phyloP scores from a whole-genome alignment of 306 rosid species.

The Dryas octopetala region DNA sequence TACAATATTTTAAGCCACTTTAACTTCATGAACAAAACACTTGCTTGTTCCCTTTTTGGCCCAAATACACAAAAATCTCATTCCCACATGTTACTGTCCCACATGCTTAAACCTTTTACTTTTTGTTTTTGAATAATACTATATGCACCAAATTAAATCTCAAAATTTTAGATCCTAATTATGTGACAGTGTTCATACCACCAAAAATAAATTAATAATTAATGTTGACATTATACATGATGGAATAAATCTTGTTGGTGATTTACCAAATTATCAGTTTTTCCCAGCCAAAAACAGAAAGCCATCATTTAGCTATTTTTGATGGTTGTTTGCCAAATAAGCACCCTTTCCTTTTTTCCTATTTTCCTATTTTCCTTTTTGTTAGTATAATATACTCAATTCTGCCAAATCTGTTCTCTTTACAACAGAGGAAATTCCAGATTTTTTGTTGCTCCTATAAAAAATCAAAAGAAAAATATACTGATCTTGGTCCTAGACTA shows the following conservation, averaged over 20 bases:
- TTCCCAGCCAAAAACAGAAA: not conserved
- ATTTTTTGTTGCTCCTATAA: not conserved
- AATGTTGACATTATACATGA: too few relatives aligned
- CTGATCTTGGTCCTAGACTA: not conserved
- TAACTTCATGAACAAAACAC: not conserved
- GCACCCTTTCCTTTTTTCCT: too few relatives aligned
- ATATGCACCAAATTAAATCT: too few relatives aligned
- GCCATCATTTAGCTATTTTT: not conserved
- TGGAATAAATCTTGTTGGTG: slow-evolving; percentile 7
- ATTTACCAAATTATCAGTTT: slow-evolving; percentile 10
- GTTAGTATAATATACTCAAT: not conserved
- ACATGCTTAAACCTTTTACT: not conserved
- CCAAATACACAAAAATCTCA: not conserved
- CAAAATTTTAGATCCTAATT: too few relatives aligned
- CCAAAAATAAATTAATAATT: too few relatives aligned
- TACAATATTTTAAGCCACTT: not conserved
- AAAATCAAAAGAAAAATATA: not conserved
- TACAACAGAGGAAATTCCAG: slow-evolving; percentile 3
- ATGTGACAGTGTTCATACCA: too few relatives aligned
- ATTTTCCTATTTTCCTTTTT: too few relatives aligned
- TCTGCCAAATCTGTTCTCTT: not conserved
- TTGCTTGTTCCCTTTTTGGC: not conserved
- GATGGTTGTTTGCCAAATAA: not conserved
- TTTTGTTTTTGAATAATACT: too few relatives aligned
- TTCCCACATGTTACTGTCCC: not conserved